Evolutionary conservation across 2,329 filamentous ascomycete genomes (phyloP).

Genomic region (Madurella fahalii): DNA sequence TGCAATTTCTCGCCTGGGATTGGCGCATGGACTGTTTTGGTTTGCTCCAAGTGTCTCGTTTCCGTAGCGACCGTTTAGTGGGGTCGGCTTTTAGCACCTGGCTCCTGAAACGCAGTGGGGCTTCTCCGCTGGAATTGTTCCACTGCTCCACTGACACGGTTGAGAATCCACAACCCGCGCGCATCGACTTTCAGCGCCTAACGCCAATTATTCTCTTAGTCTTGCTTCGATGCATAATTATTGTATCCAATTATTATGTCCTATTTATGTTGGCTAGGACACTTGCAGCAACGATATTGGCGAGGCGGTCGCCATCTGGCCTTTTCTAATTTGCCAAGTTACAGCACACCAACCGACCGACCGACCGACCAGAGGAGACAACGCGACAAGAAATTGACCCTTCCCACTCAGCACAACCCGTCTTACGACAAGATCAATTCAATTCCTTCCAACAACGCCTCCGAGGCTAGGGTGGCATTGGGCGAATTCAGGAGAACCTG

Average conservation of each 20-base stretch:
- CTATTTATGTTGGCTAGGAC: too few relatives aligned
- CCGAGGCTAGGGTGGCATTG: background rate
- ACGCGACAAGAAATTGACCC: too few relatives aligned
- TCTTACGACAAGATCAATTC: background rate
- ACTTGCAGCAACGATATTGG: too few relatives aligned
- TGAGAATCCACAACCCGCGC: background rate
- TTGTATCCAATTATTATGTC: too few relatives aligned
- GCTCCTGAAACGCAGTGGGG: constrained; percentile 4
- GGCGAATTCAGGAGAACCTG: background rate
- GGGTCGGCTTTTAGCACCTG: background rate
- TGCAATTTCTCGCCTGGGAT: constrained; percentile 18
- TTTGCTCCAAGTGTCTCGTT: constrained; percentile 13
- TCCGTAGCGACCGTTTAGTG: constrained; percentile 21
- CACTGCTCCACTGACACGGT: background rate
- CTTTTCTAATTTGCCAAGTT: background rate
- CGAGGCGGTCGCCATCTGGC: background rate
- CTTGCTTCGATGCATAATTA: too few relatives aligned
- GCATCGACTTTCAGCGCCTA: too few relatives aligned
- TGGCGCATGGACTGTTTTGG: constrained; percentile 22
- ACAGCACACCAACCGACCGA: background rate
- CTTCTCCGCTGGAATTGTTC: background rate
- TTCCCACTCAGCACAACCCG: background rate
- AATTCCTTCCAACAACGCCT: background rate
- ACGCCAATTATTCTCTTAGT: too few relatives aligned
- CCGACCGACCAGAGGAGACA: too few relatives aligned